Base-by-base conservation (phyloP, 305 asterid species). In the Fraxinus angustifolia region DNA sequence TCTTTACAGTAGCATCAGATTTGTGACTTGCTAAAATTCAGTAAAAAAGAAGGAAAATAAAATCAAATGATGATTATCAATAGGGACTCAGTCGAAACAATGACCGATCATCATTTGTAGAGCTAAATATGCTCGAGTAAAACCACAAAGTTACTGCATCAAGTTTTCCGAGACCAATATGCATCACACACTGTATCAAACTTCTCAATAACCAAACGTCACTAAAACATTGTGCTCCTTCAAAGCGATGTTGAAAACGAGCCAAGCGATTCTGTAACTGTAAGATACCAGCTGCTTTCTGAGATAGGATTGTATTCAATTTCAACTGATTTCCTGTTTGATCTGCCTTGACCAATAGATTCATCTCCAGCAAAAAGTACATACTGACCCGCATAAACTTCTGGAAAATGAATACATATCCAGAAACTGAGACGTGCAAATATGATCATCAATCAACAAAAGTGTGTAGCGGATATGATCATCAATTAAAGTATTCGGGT, bases 211-310 rank as follows among this genome's bases (percentile, higher is more conserved):
- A 83, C 92, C 95, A n/a, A 98, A 91, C 8, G 98, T 92, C 30
- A 88, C 91, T n/a, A 96, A 93, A 75, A 96, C 98, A 23, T 96
- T 91, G 83, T 91, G 99, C 88, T 93, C 98, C 87, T 87, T 92
- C 33, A 96, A 96, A 87, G 84, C 92, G 95, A 73, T 82, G 91
- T 84, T 93, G 98, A 79, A 96, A 96, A 73, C 79, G 93, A 83
- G 97, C 93, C 91, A 96, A 87, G 10, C 88, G 97, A 72, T 90
- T 92, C 82, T 96, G 99, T 81, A 96, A 82, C 78, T 92, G 95
- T 70, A 91, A 80, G 80, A 96, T 91, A 83, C 93, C 96, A 31
- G 94, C 92, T 75, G 98, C 98, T 75, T 96, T 96, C 75, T 91
- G 97, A 80, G 98, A 90, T 34, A 96, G 93, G 85, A 96, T 88